phyloP scores from a whole-genome alignment of 495 filamentous ascomycete genomes.

The Chaetomium fimeti region DNA sequence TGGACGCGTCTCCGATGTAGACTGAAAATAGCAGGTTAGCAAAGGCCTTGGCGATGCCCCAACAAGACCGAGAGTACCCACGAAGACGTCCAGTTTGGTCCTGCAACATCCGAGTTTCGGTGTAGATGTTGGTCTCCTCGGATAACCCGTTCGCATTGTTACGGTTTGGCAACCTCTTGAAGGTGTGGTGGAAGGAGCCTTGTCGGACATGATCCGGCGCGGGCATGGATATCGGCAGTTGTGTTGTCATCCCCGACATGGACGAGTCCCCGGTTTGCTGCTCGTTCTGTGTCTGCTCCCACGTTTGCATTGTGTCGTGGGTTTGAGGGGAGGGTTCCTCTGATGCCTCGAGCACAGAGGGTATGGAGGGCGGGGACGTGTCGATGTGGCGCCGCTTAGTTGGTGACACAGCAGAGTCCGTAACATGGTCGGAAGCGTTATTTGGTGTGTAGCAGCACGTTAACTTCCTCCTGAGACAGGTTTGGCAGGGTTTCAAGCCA shows the following conservation, averaged over 20 bases:
- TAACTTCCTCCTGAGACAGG: constrained; percentile 60
- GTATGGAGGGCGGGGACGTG: constrained; percentile 33
- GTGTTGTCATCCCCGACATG: constrained; percentile 26
- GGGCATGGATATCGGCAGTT: constrained; percentile 23
- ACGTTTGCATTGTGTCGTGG: constrained; percentile 25
- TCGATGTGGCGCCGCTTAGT: constrained; percentile 49
- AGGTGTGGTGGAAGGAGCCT: constrained; percentile 36
- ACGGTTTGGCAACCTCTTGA: constrained; percentile 54
- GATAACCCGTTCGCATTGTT: constrained; percentile 48
- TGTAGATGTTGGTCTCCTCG: constrained; percentile 59
- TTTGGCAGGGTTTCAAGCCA: constrained; percentile 66
- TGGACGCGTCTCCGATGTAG: constrained; percentile 73
- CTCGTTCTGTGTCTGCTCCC: constrained; percentile 31
- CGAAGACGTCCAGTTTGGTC: constrained; percentile 57
- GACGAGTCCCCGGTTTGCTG: constrained; percentile 21
- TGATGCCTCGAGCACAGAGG: constrained; percentile 25
- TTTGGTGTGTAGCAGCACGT: constrained; percentile 50
- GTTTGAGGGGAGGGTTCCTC: constrained; percentile 21
- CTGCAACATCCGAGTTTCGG: constrained; percentile 58
- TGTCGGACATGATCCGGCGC: constrained; percentile 25
- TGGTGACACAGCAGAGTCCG: constrained; percentile 42
- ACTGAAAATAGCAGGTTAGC: constrained; percentile 36
- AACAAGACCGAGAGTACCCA: constrained; percentile 38
- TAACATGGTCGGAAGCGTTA: constrained; percentile 35
- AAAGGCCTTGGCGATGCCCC: neutral